Percentiles rank a stretch among this genome's conserved stretches.
Evolutionary conservation across 2,329 filamentous ascomycete genomes (phyloP).

Genomic region (Diaporthe australafricana): DNA sequence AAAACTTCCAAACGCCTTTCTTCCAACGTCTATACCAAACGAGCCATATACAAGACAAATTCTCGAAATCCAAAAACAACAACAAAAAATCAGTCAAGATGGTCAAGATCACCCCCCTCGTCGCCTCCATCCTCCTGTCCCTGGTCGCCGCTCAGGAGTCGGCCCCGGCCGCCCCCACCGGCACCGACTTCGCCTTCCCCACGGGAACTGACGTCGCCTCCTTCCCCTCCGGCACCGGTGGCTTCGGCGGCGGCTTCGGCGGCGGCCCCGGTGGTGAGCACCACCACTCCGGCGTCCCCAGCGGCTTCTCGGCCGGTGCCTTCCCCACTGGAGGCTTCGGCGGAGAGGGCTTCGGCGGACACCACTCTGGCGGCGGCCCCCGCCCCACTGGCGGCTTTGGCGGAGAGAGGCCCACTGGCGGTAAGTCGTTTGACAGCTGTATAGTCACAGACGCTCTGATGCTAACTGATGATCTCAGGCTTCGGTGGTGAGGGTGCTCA

Average conservation of each 20-base stretch:
- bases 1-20: constrained; percentile 29
- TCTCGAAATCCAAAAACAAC: constrained; percentile 10
- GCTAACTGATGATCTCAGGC: neutral
- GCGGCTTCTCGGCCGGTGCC: constrained; percentile 20
- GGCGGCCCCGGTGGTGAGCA: neutral
- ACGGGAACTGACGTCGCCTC: constrained; percentile 18
- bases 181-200: constrained; percentile 24
- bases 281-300: constrained; percentile 20
- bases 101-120: constrained; percentile 38
- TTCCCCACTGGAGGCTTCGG: constrained; percentile 23
- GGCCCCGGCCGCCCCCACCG: constrained; percentile 10
- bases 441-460: neutral
- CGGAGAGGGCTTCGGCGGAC: constrained; percentile 5
- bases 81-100: constrained; percentile 35
- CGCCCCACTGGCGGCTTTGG: constrained; percentile 29
- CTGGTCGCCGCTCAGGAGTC: constrained; percentile 34
- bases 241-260: constrained; percentile 6
- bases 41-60: neutral
- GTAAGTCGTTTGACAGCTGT: neutral
- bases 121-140: constrained; percentile 33
- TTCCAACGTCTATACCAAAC: constrained; percentile 6
- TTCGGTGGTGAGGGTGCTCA: constrained; percentile 14
- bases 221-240: constrained; percentile 14
- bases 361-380: constrained; percentile 22
- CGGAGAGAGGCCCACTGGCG: neutral